phyloP scores from a whole-genome alignment of 2,329 filamentous ascomycete species.

The Fusarium foetens region DNA sequence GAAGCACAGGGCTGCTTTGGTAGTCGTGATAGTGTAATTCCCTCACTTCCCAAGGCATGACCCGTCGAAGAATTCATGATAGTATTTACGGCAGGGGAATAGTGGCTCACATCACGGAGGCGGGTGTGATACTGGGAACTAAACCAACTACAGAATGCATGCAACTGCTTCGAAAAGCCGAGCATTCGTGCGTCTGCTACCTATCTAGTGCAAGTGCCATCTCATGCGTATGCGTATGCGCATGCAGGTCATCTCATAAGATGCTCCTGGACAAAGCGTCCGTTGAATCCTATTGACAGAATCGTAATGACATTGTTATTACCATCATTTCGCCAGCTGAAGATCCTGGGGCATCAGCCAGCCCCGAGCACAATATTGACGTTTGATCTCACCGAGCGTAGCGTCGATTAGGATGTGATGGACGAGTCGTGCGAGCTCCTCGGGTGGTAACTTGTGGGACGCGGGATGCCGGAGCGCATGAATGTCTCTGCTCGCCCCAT shows the following conservation, averaged over 20 bases:
- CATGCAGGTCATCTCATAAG: slow-evolving; percentile 37
- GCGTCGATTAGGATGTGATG: slow-evolving; percentile 31
- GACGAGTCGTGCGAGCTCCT: slow-evolving; percentile 28
- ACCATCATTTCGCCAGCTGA: slow-evolving; percentile 39
- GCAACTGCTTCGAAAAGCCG: slow-evolving; percentile 35
- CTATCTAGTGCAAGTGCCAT: slow-evolving; percentile 20
- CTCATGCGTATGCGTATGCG: slow-evolving; percentile 32
- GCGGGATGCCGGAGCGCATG: slow-evolving; percentile 31
- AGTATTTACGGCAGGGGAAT: slow-evolving; percentile 22
- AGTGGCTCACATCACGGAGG: slow-evolving; percentile 24
- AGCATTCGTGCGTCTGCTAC: slow-evolving; percentile 30
- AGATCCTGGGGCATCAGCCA: slow-evolving; percentile 38
- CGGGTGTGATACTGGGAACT: slow-evolving; percentile 31
- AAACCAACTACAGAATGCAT: slow-evolving; percentile 32
- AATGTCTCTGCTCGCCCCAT: slow-evolving; percentile 29
- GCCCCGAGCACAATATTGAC: slow-evolving; percentile 19
- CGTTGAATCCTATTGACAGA: slow-evolving; percentile 37
- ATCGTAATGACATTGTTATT: slow-evolving; percentile 32
- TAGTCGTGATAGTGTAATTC: slow-evolving; percentile 2
- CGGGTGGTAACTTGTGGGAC: slow-evolving; percentile 14
- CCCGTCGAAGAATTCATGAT: slow-evolving; percentile 4
- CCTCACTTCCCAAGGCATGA: slow-evolving; percentile 2
- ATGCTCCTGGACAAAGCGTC: slow-evolving; percentile 32
- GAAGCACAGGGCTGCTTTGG: slow-evolving; percentile 4
- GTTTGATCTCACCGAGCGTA: slow-evolving; percentile 31